These are phyloP conservation scores for Chenopodium quinoa DNA, from an alignment of 148 eudicot species.

Conservation along the genomic window DNA sequence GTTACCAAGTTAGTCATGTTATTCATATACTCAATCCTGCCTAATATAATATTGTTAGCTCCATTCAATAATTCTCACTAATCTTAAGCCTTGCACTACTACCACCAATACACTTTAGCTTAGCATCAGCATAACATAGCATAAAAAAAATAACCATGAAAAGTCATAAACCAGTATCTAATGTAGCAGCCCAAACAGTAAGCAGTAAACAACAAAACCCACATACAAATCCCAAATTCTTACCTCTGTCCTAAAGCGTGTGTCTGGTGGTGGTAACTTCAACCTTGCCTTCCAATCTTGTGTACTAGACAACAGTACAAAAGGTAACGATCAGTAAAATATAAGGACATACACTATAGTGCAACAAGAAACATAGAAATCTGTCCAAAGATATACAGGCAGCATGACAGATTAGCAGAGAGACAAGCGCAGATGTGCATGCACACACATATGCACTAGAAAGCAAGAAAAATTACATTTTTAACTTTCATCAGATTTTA, in stretches of 20 bases:
- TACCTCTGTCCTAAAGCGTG: slow-evolving; percentile 72
- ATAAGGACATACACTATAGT: neutral
- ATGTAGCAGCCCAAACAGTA: too few species aligned
- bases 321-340: neutral
- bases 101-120: neutral
- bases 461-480: neutral
- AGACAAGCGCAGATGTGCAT: neutral
- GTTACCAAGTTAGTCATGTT: neutral
- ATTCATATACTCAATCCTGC: neutral
- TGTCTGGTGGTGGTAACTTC: slow-evolving; percentile 54
- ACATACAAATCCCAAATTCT: neutral
- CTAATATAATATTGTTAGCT: neutral
- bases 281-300: slow-evolving; percentile 63
- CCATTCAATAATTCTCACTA: neutral
- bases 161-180: neutral
- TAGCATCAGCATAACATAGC: neutral
- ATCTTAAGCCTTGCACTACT: neutral
- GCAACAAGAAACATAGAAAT: neutral
- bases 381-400: neutral
- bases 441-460: neutral
- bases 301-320: slow-evolving; percentile 33
- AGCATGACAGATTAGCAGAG: neutral
- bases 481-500: neutral
- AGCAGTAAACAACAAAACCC: too few species aligned
- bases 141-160: neutral